phyloP scores from a whole-genome alignment of 441 rosid species.

The Omphalea diandra region DNA sequence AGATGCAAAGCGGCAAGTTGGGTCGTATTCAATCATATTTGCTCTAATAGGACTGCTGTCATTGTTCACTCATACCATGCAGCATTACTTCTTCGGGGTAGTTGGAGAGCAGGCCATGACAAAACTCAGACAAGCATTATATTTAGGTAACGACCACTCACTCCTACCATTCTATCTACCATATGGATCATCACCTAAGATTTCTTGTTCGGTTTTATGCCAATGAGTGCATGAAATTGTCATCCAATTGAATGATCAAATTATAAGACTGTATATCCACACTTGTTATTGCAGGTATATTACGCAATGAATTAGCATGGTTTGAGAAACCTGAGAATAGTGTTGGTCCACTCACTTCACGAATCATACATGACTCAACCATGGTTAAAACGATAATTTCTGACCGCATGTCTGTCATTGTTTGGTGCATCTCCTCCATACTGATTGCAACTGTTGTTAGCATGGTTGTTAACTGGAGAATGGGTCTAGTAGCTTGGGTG shows the following conservation, averaged over 20 bases:
- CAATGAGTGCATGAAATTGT: neutral
- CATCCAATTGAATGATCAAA: neutral
- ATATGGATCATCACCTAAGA: neutral
- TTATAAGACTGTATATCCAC: slow-evolving; percentile 13
- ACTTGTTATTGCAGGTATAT: slow-evolving; percentile 40
- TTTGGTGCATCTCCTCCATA: slow-evolving; percentile 65
- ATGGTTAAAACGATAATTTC: slow-evolving; percentile 64
- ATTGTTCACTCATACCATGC: slow-evolving; percentile 56
- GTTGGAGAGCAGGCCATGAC: slow-evolving; percentile 71
- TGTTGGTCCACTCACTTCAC: slow-evolving; percentile 49
- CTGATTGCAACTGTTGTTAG: slow-evolving; percentile 63
- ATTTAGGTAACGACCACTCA: slow-evolving; percentile 49
- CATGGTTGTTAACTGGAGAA: slow-evolving; percentile 54
- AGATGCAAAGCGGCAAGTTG: slow-evolving; percentile 44
- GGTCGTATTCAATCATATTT: slow-evolving; percentile 45
- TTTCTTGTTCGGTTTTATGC: slow-evolving; percentile 8
- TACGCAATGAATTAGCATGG: slow-evolving; percentile 61
- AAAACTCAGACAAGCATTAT: slow-evolving; percentile 54
- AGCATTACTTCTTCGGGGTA: slow-evolving; percentile 64
- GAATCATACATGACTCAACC: slow-evolving; percentile 55
- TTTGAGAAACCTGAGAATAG: slow-evolving; percentile 59
- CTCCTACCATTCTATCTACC: neutral
- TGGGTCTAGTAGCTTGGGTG: slow-evolving; percentile 79
- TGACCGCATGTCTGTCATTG: slow-evolving; percentile 68
- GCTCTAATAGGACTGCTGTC: slow-evolving; percentile 53